Evolutionary conservation across 305 asterid species (phyloP).

Genomic region (Fraxinus angustifolia): DNA sequence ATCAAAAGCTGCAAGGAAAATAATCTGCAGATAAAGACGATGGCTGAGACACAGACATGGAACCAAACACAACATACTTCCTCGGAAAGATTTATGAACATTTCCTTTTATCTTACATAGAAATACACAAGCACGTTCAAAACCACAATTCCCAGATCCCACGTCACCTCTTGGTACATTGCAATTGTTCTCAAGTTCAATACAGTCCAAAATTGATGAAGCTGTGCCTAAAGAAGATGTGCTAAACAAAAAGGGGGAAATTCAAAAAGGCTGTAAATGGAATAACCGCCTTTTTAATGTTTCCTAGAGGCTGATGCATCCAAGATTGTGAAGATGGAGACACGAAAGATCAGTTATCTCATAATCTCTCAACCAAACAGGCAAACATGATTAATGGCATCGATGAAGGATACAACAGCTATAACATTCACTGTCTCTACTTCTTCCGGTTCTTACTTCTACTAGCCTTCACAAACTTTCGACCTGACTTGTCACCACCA

Average conservation of each 20-base stretch:
- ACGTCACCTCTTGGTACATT: conserved; percentile 14
- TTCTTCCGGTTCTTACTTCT: conserved; percentile 54
- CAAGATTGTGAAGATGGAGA: background rate
- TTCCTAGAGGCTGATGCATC: background rate
- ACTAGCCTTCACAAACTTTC: conserved; percentile 46
- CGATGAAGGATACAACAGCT: background rate
- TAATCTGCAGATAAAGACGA: background rate
- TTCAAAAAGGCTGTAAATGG: background rate
- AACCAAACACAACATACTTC: background rate
- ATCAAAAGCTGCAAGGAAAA: background rate
- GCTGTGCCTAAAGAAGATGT: conserved; percentile 30
- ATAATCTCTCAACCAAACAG: conserved; percentile 5
- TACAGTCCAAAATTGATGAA: conserved; percentile 27
- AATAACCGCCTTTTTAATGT: background rate
- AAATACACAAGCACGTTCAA: conserved; percentile 12
- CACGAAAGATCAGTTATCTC: background rate
- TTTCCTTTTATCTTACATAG: conserved; percentile 13
- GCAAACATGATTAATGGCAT: background rate
- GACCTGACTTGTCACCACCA: conserved; percentile 67
- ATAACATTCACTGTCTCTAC: conserved; percentile 28
- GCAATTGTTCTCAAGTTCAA: conserved; percentile 17
- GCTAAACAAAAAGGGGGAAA: conserved; percentile 3
- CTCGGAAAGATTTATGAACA: background rate
- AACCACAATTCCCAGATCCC: conserved; percentile 19
- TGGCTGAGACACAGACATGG: background rate